Evolutionary conservation across 2,329 filamentous ascomycete species (phyloP).

Genomic region (Lachnellula cervina): DNA sequence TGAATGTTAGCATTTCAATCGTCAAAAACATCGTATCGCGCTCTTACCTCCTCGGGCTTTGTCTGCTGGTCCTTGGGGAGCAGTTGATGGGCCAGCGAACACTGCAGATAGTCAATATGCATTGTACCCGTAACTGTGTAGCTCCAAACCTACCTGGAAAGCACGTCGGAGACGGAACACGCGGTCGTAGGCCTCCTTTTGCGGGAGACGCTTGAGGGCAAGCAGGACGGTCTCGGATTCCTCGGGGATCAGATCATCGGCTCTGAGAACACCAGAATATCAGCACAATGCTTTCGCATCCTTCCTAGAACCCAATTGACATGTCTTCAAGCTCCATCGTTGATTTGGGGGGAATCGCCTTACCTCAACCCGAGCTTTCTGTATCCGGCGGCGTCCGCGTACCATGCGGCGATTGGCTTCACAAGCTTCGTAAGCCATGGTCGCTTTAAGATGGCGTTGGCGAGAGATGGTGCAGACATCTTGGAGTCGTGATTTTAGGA

Average conservation of each 20-base stretch:
- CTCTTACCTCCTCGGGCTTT: constrained; percentile 58
- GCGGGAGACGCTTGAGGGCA: constrained; percentile 83
- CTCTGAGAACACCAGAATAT: constrained; percentile 48
- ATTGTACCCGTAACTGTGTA: background rate
- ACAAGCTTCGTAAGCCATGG: constrained; percentile 80
- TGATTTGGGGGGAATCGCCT: constrained; percentile 22
- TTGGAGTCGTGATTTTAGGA: constrained; percentile 16
- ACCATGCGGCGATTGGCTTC: constrained; percentile 82
- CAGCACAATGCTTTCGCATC: constrained; percentile 10
- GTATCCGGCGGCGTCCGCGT: constrained; percentile 84
- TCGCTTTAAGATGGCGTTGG: constrained; percentile 73
- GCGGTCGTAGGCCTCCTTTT: constrained; percentile 92
- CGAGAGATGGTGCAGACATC: constrained; percentile 49
- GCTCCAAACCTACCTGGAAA: constrained; percentile 61
- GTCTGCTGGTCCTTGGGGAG: constrained; percentile 62
- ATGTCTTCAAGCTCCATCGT: background rate
- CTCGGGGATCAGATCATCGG: constrained; percentile 92
- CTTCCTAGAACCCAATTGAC: constrained; percentile 5
- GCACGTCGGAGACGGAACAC: constrained; percentile 95
- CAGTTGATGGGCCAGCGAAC: constrained; percentile 58
- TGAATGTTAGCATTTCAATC: constrained; percentile 14
- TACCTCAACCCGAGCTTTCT: constrained; percentile 89
- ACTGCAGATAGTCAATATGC: constrained; percentile 30
- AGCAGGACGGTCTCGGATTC: constrained; percentile 82
- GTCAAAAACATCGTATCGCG: background rate